Conservation (phyloP, 2,329 filamentous ascomycete genomes). For the Beauveria rudraprayagi region DNA sequence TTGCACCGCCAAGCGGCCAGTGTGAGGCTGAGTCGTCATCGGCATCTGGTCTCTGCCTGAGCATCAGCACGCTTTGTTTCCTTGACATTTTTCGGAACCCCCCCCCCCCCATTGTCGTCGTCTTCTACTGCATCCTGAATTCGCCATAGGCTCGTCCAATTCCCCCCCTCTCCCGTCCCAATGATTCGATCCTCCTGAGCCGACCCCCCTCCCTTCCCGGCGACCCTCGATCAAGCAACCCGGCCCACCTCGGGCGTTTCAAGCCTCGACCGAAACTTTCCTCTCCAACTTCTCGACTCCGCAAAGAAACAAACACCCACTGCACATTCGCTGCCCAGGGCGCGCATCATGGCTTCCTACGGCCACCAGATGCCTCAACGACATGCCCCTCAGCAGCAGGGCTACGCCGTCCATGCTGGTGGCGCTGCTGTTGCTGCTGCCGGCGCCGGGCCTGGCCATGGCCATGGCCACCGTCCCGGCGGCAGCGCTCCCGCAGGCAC, state of each 20-base stretch:
- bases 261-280: neutral
- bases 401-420: slow-evolving; percentile 5
- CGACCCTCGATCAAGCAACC: slow-evolving; percentile 1
- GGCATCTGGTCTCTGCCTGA: neutral
- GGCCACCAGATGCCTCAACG: slow-evolving; percentile 31
- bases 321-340: neutral
- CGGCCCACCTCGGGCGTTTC: slow-evolving; percentile 1
- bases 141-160: neutral
- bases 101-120: neutral
- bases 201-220: neutral
- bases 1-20: neutral
- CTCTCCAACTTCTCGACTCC: too few species aligned
- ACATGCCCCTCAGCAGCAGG: slow-evolving; percentile 17
- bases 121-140: neutral
- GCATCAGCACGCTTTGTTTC: neutral
- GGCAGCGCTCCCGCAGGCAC: slow-evolving; percentile 62
- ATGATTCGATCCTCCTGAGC: neutral
- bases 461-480: slow-evolving; percentile 35
- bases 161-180: neutral
- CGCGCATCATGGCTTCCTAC: slow-evolving; percentile 27
- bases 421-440: neutral
- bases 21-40: slow-evolving; percentile 10
- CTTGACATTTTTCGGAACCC: neutral
- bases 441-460: slow-evolving; percentile 27
- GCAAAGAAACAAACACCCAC: neutral